These are phyloP conservation scores for Tylopilus sp. DNA, from an alignment of 1,284 basidiomycete genomes.

Conservation along the genomic window DNA sequence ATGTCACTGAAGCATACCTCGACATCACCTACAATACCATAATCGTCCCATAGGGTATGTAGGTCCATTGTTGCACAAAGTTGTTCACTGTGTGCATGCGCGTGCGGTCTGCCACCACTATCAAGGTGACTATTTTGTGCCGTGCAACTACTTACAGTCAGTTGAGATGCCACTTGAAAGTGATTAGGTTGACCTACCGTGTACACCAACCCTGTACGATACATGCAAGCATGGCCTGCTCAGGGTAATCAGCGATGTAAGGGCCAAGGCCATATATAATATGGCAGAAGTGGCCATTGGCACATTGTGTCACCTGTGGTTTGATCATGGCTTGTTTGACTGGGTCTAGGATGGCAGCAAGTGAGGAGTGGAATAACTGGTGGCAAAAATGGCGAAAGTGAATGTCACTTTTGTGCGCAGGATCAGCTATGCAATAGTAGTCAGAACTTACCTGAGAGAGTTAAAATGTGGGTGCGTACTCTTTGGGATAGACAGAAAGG, in stretches of 20 bases:
- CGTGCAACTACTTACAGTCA: no score
- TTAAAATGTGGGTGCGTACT: no score
- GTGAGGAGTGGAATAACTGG: constrained; percentile 6
- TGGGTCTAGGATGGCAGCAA: neutral
- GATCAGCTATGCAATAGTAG: no score
- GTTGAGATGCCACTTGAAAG: no score
- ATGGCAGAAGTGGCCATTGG: constrained; percentile 23
- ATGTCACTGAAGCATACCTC: neutral
- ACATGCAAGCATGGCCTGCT: constrained; percentile 30
- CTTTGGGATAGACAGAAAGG: no score
- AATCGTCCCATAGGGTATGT: no score
- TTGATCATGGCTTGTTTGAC: neutral
- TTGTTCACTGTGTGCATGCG: no score
- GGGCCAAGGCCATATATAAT: constrained; percentile 27
- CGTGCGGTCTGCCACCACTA: no score
- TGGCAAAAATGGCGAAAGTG: neutral
- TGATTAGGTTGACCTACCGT: constrained; percentile 8
- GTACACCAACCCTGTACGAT: constrained; percentile 34
- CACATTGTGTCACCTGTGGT: neutral
- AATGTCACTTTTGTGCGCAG: neutral
- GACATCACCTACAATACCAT: no score
- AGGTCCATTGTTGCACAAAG: neutral
- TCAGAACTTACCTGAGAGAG: no score
- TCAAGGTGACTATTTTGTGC: no score
- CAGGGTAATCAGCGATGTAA: constrained; percentile 37